Percentiles rank a stretch among this genome's conserved stretches.
Evolutionary conservation across 805 yeast species (phyloP).

Genomic region (Candida bentonensis): DNA sequence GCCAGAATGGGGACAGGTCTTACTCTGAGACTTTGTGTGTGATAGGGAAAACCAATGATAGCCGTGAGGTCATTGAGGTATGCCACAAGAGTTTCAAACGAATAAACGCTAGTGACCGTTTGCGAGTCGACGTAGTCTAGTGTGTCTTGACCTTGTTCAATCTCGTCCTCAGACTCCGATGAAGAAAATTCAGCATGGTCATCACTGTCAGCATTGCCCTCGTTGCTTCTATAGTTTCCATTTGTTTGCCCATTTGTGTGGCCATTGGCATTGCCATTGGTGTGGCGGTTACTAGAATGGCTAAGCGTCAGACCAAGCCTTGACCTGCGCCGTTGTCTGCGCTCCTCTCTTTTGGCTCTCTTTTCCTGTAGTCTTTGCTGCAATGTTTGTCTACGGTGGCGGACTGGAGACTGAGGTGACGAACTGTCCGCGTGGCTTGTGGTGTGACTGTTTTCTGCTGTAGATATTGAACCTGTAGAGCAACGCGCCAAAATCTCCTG

Average conservation of each 20-base stretch:
- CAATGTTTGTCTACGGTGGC: neutral
- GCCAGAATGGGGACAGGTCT: constrained; percentile 9
- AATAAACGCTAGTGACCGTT: too few species aligned
- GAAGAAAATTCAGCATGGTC: neutral
- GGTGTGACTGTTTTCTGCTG: neutral
- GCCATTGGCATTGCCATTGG: neutral
- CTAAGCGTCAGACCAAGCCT: too few species aligned
- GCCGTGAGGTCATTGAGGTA: neutral
- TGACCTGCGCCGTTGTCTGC: neutral
- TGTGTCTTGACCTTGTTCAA: neutral
- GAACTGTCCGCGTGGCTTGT: neutral
- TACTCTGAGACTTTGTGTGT: neutral
- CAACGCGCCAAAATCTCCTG: constrained; percentile 37
- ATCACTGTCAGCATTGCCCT: constrained; percentile 2
- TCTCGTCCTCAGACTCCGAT: neutral
- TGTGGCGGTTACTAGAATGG: too few species aligned
- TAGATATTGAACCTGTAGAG: constrained; percentile 5
- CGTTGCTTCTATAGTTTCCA: constrained; percentile 1
- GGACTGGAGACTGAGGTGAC: neutral
- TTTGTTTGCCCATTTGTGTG: neutral
- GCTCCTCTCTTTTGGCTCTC: neutral
- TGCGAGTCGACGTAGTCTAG: neutral
- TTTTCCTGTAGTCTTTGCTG: neutral
- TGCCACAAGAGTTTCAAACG: neutral
- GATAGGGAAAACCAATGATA: neutral